Base-by-base conservation (phyloP, 176 grass and related monocot genomes). In the Bonia amplexicaulis region DNA sequence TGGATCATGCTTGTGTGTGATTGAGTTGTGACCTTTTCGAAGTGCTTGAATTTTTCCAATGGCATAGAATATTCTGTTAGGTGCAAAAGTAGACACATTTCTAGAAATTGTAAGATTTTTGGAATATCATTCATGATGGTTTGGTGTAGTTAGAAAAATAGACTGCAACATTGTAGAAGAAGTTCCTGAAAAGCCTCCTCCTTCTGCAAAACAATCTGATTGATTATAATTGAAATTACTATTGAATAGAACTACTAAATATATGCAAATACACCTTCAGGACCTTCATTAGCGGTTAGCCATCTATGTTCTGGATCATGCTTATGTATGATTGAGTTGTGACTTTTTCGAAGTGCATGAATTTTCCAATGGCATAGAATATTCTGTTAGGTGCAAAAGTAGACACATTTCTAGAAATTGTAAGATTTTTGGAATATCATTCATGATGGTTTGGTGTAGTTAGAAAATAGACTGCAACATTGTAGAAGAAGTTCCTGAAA, bases 201-300 rank as follows among this genome's bases (percentile, higher is more conserved):
- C 3, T 84, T 37, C 59, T 65, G 31, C 44, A 19, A 77, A 22
- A 62, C n/a, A 29, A 68, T 85, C 58, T 44, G 23, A 35, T 77
- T 87, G 10, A 74, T 68, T 53, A 57, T 19, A 81, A 26, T 65
- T 65, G 17, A 42, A 77, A 55, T 40, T 72, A 58, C 31, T 13
- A 49, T 66, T 5, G 41, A 17, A 37, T 4, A 37, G 35, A 37
- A 29, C 40, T 19, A 40, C 33, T 53, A 23, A 69, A 46, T 72
- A 68, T 45, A 33, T 15, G 26, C 48, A 58, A 84, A 20, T 45
- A 70, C 19, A 51, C 0, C 2, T 11, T 51, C 46, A 54, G 10
- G 35, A 79, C 61, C 58, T 77, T 57, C 53, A 87, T 87, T 88
- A 26, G 37, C 31, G 19, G 81, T 87, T 88, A 26, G 37, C 40